Conservation (phyloP, 352 stramenopile species). For the Thalassiosira livingstoniorum region DNA sequence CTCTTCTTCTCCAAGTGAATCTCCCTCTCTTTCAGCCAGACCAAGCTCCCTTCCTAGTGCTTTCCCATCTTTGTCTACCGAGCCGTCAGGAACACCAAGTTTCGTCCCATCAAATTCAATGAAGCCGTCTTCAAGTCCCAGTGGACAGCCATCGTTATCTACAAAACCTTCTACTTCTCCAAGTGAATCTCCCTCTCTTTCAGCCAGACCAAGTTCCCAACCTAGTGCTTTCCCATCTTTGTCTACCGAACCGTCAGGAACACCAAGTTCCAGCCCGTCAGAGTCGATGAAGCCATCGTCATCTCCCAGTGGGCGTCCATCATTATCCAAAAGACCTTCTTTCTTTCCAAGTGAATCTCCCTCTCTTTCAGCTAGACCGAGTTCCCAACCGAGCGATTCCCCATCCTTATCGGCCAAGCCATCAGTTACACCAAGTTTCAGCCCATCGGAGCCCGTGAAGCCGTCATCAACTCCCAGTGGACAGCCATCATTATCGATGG, state of each 20-base stretch:
- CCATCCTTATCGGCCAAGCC: not conserved
- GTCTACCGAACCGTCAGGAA: not conserved
- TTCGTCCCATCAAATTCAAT: no score
- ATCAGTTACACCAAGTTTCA: no score
- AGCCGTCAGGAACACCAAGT: no score
- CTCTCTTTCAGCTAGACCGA: not conserved
- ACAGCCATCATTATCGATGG: not conserved
- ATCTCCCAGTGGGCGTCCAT: no score
- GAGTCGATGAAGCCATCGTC: not conserved
- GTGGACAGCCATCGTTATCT: no score
- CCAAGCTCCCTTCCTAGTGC: no score
- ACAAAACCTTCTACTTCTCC: conserved; percentile 6
- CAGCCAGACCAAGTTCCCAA: no score
- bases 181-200: not conserved
- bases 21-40: no score
- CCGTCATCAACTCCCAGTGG: not conserved
- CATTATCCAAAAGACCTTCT: not conserved
- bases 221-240: no score
- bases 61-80: no score
- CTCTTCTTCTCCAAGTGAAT: no score
- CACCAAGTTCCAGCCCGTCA: not conserved
- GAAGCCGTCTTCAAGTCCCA: no score
- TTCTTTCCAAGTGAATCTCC: not conserved
- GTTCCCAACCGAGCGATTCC: not conserved
- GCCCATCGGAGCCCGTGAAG: not conserved